Conservation (phyloP, 23 red algal species). For the Gracilaria vermiculophylla region DNA sequence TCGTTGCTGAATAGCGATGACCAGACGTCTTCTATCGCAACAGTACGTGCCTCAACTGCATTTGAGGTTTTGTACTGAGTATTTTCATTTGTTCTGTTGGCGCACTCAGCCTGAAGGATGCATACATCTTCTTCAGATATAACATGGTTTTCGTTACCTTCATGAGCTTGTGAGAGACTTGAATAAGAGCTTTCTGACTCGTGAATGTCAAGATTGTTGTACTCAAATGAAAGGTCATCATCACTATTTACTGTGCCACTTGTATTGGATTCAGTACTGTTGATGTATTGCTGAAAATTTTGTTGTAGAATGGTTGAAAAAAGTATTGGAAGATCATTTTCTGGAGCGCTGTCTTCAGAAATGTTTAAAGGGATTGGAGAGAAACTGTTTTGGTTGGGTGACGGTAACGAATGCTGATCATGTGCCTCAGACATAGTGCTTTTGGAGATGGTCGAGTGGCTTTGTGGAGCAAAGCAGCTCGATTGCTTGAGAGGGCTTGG, state of each 20-base stretch:
- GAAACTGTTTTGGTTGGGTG: not conserved
- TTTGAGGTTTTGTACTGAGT: not conserved
- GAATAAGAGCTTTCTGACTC: not conserved
- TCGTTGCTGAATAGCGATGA: not conserved
- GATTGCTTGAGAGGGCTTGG: not conserved
- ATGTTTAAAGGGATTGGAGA: not conserved
- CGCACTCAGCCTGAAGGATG: not conserved
- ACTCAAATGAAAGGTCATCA: not conserved
- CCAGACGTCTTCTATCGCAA: no score
- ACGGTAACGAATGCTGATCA: not conserved
- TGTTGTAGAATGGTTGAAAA: not conserved
- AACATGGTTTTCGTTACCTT: not conserved
- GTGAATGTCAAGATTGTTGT: not conserved
- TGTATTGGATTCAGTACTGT: not conserved
- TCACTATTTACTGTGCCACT: not conserved
- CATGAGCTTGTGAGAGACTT: not conserved
- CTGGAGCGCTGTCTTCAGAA: not conserved
- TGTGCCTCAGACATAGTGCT: not conserved
- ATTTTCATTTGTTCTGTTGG: not conserved
- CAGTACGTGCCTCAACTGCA: no score
- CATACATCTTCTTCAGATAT: not conserved
- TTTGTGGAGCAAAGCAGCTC: not conserved
- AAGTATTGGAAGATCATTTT: not conserved
- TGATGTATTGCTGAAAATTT: not conserved
- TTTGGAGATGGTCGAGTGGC: not conserved